Evolutionary conservation across 495 filamentous ascomycete genomes (phyloP), one percentile per base, ranked within the genome.

Genomic region (Aspergillus cavernicola): DNA sequence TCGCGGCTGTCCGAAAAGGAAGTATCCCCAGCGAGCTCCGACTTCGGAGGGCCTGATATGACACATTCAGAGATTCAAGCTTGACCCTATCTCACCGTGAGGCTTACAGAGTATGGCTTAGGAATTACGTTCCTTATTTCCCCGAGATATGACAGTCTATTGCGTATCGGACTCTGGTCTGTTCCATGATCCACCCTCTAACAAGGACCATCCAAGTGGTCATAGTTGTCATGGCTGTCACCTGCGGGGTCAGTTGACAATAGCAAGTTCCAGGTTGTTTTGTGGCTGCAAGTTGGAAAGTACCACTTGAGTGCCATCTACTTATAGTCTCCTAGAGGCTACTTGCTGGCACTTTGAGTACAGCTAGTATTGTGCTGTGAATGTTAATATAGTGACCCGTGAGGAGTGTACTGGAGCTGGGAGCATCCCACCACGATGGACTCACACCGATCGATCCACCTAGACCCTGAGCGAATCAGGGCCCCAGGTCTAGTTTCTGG

Each of bases 381-480:
- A 46, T 7, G 12, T 8, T 16, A 9, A 9, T 23, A 20, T 46
- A 29, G 28, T 15, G n/a, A 12, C 15, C 28, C 8, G 24, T 16
- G 29, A 31, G 6, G 11, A 15, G 12, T n/a, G 28, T 8, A 5
- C 7, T 12, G 15, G 24, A 22, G 15, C 12, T 18, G 28, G 42
- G 52, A 44, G 50, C 52, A 56, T 53, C 44, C 32, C 43, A 56
- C 29, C 43, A 36, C 33, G 35, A 28, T 47, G 44, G 44, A 35
- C 29, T 22, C 35, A 42, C 44, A 50, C 42, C 49, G 41, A 52
- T 50, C 49, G 53, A 50, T 53, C 53, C 53, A 60, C 38, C 35
- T 48, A 49, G 48, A 35, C 52, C 28, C 48, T 54, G 19, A 23
- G 47, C 56, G 52, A 58, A 58, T 58, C 37, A 54, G 44, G 28